These are phyloP conservation scores for Zygoascus biomembranicola DNA, from an alignment of 805 yeast species.

Conservation along the genomic window DNA sequence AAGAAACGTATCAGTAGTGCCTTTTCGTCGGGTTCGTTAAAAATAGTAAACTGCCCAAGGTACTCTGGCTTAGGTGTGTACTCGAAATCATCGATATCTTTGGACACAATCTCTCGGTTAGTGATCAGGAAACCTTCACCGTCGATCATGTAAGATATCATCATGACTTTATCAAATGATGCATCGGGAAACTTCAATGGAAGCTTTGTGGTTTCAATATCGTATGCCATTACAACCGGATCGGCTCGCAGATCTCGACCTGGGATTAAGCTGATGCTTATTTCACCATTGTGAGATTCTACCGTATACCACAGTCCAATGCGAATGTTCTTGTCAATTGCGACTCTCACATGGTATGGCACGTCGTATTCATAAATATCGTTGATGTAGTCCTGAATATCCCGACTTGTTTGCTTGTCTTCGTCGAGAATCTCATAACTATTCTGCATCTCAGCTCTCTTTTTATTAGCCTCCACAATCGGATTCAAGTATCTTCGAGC, in stretches of 20 bases:
- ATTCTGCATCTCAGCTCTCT: constrained; percentile 53
- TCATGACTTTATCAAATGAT: constrained; percentile 86
- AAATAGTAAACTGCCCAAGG: constrained; percentile 81
- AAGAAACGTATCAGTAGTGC: constrained; percentile 68
- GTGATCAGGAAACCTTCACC: constrained; percentile 94
- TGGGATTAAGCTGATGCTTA: constrained; percentile 48
- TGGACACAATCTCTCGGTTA: constrained; percentile 86
- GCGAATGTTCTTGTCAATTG: constrained; percentile 78
- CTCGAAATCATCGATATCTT: constrained; percentile 94
- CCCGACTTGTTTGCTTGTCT: constrained; percentile 24
- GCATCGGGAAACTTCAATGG: constrained; percentile 95
- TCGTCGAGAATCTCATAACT: constrained; percentile 40
- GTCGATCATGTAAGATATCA: constrained; percentile 99
- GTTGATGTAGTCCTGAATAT: constrained; percentile 53
- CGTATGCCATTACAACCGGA: constrained; percentile 93
- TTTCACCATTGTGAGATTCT: constrained; percentile 49
- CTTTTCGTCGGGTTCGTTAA: constrained; percentile 82
- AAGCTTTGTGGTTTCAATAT: constrained; percentile 94
- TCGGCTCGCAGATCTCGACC: constrained; percentile 92
- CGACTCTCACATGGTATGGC: constrained; percentile 91
- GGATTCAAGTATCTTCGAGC: constrained; percentile 69
- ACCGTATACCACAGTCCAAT: constrained; percentile 96
- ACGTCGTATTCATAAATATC: constrained; percentile 93
- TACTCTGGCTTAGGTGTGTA: constrained; percentile 96
- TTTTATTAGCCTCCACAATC: constrained; percentile 57